Percentiles rank a stretch among this genome's conserved stretches.
Conservation (phyloP, 2,329 filamentous ascomycete genomes). For the Lecanosticta acicola region DNA sequence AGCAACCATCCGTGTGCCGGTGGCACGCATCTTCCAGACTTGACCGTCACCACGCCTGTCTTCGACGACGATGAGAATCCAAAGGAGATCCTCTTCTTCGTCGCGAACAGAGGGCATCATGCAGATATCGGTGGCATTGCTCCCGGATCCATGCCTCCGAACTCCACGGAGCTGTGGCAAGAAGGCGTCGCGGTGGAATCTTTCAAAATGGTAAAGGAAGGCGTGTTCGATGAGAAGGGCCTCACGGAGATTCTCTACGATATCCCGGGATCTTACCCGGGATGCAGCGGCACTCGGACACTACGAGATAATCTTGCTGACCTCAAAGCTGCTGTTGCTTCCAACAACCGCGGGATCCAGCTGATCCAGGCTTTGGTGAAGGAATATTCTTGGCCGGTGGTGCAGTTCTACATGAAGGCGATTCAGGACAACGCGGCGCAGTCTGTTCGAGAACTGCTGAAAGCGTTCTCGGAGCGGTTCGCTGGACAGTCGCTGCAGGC, state of each 20-base stretch:
- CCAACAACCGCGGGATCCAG: slow-evolving; percentile 33
- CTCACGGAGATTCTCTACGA: slow-evolving; percentile 49
- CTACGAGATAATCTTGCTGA: slow-evolving; percentile 34
- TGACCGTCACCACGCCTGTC: slow-evolving; percentile 41
- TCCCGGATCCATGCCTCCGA: slow-evolving; percentile 40
- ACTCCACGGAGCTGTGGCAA: slow-evolving; percentile 41
- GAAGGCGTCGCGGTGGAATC: slow-evolving; percentile 39
- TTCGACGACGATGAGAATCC: slow-evolving; percentile 25
- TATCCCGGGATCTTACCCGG: slow-evolving; percentile 56
- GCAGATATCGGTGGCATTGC: slow-evolving; percentile 39
- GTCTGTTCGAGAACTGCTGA: slow-evolving; percentile 32
- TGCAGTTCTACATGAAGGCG: slow-evolving; percentile 40
- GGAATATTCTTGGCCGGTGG: slow-evolving; percentile 32
- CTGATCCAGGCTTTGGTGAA: slow-evolving; percentile 35
- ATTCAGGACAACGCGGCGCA: slow-evolving; percentile 36
- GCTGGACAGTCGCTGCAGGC: slow-evolving; percentile 22
- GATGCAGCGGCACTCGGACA: slow-evolving; percentile 31
- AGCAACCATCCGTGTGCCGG: slow-evolving; percentile 39
- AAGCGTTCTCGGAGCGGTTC: slow-evolving; percentile 16
- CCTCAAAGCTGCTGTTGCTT: slow-evolving; percentile 33
- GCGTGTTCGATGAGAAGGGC: slow-evolving; percentile 33
- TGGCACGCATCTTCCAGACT: slow-evolving; percentile 39
- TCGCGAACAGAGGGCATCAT: slow-evolving; percentile 39
- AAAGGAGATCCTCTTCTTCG: slow-evolving; percentile 35
- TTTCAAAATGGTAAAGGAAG: slow-evolving; percentile 23